Evolutionary conservation across 169 alveolate genomes (phyloP).

Genomic region (Cryptosporidium bovis): DNA sequence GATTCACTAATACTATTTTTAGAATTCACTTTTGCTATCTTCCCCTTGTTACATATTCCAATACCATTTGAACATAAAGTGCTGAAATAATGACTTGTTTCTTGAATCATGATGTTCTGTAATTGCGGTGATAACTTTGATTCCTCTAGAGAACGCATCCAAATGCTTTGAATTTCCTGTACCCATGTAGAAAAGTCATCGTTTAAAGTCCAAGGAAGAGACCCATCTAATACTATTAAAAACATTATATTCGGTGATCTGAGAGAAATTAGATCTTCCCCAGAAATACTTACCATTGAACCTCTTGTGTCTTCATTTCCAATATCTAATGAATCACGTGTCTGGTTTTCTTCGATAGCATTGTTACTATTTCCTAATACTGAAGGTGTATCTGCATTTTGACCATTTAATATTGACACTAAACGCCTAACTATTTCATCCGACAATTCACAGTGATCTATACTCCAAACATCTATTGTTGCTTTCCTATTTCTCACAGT

Average conservation of each 20-base stretch:
- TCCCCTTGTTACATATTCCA: neutral
- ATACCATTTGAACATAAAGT: neutral
- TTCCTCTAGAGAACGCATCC: slow-evolving; percentile 39
- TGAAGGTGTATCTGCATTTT: neutral
- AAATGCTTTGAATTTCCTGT: slow-evolving; percentile 53
- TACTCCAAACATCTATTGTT: slow-evolving; percentile 65
- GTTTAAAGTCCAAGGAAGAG: slow-evolving; percentile 71
- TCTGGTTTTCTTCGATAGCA: neutral
- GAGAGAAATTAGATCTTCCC: neutral
- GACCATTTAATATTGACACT: slow-evolving; percentile 32
- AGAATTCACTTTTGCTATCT: neutral
- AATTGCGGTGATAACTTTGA: slow-evolving; percentile 29
- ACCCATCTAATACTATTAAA: slow-evolving; percentile 49
- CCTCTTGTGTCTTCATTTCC: neutral
- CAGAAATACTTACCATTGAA: neutral
- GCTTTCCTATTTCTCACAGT: neutral
- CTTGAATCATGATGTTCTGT: slow-evolving; percentile 54
- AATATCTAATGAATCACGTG: neutral
- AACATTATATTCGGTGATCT: slow-evolving; percentile 58
- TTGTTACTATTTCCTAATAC: neutral
- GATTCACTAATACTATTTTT: neutral
- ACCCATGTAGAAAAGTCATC: slow-evolving; percentile 63
- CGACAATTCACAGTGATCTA: slow-evolving; percentile 54
- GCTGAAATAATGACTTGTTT: slow-evolving; percentile 14
- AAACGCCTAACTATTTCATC: slow-evolving; percentile 60